Evolutionary conservation across 192 early-diverging fungal species (phyloP).

Genomic region (Coemansia guatemalensis): DNA sequence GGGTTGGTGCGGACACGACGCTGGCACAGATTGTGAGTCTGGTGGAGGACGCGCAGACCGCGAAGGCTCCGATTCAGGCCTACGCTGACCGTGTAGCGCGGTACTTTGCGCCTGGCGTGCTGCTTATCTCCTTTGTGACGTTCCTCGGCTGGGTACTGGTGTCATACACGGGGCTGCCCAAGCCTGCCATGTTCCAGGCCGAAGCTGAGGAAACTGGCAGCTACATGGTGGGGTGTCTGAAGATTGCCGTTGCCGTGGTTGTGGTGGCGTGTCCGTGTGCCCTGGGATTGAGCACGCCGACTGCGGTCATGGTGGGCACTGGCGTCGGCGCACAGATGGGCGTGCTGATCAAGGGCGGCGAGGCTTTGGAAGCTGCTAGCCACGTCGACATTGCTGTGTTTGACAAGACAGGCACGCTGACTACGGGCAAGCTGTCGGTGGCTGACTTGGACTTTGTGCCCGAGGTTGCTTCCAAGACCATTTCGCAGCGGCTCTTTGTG

Average conservation of each 20-base stretch:
- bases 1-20: slow-evolving; percentile 89
- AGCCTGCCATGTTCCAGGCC: slow-evolving; percentile 49
- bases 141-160: slow-evolving; percentile 78
- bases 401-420: slow-evolving; percentile 98
- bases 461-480: slow-evolving; percentile 5
- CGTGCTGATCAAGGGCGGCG: slow-evolving; percentile 95
- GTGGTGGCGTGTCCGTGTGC: slow-evolving; percentile 98
- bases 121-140: slow-evolving; percentile 69
- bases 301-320: slow-evolving; percentile 98
- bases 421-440: slow-evolving; percentile 70
- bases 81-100: slow-evolving; percentile 86
- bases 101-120: slow-evolving; percentile 88
- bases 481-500: slow-evolving; percentile 57
- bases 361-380: slow-evolving; percentile 77
- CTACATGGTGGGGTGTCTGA: slow-evolving; percentile 79
- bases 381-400: slow-evolving; percentile 86
- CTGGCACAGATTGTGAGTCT: slow-evolving; percentile 89
- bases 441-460: slow-evolving; percentile 48
- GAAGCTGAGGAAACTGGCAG: slow-evolving; percentile 56
- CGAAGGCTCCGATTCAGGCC: slow-evolving; percentile 94
- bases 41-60: slow-evolving; percentile 91
- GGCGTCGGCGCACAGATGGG: slow-evolving; percentile 94
- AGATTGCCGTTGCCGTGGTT: slow-evolving; percentile 90
- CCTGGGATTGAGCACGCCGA: slow-evolving; percentile 92
- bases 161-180: slow-evolving; percentile 45